Percentiles rank a stretch among this genome's conserved stretches.
Conservation (phyloP, 1,284 basidiomycete genomes). For the Lentinus polychrous region DNA sequence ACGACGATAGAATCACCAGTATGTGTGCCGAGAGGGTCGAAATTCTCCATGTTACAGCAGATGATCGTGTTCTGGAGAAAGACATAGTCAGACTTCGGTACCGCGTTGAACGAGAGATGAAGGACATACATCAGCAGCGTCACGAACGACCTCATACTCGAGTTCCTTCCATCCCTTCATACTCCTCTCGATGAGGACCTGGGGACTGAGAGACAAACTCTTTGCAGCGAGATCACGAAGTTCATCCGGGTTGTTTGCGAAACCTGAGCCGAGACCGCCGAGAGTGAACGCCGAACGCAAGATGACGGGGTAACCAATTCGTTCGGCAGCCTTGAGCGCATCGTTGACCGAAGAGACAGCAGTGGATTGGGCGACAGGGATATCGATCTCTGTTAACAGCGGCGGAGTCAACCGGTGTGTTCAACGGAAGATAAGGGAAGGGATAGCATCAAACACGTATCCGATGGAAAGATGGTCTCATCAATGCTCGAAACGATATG, state of each 20-base stretch:
- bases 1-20: conserved; percentile 99
- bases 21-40: conserved; percentile 97
- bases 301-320: conserved; percentile 97
- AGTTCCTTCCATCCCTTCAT: conserved; percentile 99
- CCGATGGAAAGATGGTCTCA: not conserved
- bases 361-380: conserved; percentile 94
- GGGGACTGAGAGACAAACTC: conserved; percentile 86
- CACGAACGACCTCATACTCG: conserved; percentile 98
- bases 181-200: conserved; percentile 95
- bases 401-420: not conserved
- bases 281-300: conserved; percentile 97
- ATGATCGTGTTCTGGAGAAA: conserved; percentile 80
- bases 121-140: conserved; percentile 80
- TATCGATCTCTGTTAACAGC: conserved; percentile 80
- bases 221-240: conserved; percentile 92
- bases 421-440: no score
- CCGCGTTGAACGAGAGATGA: conserved; percentile 1
- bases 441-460: no score
- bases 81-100: not conserved
- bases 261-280: conserved; percentile 97
- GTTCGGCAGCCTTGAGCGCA: conserved; percentile 85
- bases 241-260: conserved; percentile 94
- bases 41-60: conserved; percentile 98
- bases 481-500: not conserved
- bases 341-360: conserved; percentile 95